A percentile compares a stretch with the other conserved stretches of the same genome.
These are phyloP conservation scores for Globisporangium splendens DNA, from an alignment of 352 stramenopile species.

Conservation along the genomic window DNA sequence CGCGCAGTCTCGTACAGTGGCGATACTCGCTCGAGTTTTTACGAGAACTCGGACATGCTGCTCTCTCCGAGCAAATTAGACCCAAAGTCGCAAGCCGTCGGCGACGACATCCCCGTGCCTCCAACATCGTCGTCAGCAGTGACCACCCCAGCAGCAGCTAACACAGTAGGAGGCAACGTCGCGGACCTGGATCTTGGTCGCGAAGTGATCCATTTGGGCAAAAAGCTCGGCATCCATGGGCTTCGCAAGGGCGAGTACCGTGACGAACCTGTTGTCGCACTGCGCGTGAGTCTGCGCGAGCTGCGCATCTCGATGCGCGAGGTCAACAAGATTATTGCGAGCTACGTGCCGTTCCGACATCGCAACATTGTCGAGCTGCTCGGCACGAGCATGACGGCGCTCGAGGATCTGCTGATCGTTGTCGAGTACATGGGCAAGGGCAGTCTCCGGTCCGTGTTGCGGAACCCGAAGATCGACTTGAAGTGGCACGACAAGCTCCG, in stretches of 20 bases:
- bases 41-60: slow-evolving; percentile 17
- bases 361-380: slow-evolving; percentile 66
- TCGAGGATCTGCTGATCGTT: slow-evolving; percentile 65
- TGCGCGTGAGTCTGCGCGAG: slow-evolving; percentile 41
- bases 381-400: slow-evolving; percentile 46
- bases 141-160: neutral
- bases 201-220: slow-evolving; percentile 40
- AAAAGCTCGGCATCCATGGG: slow-evolving; percentile 48
- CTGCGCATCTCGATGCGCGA: slow-evolving; percentile 32
- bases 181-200: slow-evolving; percentile 49
- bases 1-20: slow-evolving; percentile 6
- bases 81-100: slow-evolving; percentile 1
- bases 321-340: slow-evolving; percentile 47
- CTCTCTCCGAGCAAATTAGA: slow-evolving; percentile 17
- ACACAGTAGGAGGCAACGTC: slow-evolving; percentile 22
- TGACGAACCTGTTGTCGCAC: slow-evolving; percentile 44
- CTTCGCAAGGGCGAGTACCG: slow-evolving; percentile 51
- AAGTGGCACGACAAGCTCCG: slow-evolving; percentile 44
- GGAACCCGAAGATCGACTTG: slow-evolving; percentile 43
- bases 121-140: neutral
- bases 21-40: slow-evolving; percentile 16
- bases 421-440: slow-evolving; percentile 78
- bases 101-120: neutral
- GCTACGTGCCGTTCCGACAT: slow-evolving; percentile 60
- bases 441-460: slow-evolving; percentile 49